These are phyloP conservation scores for Tolypocladium capitatum DNA, from an alignment of 2,329 filamentous ascomycete species.

Conservation along the genomic window DNA sequence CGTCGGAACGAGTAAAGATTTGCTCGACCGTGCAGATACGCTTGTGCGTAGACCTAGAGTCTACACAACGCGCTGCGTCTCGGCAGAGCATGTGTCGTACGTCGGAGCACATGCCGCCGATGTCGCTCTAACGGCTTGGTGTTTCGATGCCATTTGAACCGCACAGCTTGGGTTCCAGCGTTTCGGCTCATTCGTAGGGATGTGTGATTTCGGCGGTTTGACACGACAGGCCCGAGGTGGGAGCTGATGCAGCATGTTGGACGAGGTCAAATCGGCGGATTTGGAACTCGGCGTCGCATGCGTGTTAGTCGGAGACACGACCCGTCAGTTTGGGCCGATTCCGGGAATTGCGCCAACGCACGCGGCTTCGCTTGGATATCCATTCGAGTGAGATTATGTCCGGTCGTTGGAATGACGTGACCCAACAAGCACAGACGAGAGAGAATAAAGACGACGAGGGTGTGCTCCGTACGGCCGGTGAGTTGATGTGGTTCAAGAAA, in stretches of 20 bases:
- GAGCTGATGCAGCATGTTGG: neutral
- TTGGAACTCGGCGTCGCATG: neutral
- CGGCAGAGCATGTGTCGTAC: neutral
- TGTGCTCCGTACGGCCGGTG: neutral
- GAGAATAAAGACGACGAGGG: neutral
- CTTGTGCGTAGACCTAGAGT: neutral
- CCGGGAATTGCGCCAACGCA: neutral
- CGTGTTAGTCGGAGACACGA: neutral
- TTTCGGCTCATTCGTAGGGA: neutral
- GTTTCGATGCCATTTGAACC: neutral
- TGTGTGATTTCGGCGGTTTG: neutral
- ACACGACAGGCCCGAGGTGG: neutral
- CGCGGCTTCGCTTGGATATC: neutral
- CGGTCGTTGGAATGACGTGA: neutral
- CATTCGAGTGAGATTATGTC: neutral
- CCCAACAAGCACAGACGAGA: neutral
- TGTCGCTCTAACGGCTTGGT: neutral
- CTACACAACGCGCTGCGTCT: neutral
- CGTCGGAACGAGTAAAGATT: neutral
- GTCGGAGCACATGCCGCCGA: neutral
- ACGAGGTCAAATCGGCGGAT: neutral
- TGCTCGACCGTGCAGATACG: too few relatives aligned
- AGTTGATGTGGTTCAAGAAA: neutral
- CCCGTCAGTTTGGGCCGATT: neutral
- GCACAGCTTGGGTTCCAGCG: neutral